phyloP scores from a whole-genome alignment of 495 filamentous ascomycete species.

The Daldinia decipiens region DNA sequence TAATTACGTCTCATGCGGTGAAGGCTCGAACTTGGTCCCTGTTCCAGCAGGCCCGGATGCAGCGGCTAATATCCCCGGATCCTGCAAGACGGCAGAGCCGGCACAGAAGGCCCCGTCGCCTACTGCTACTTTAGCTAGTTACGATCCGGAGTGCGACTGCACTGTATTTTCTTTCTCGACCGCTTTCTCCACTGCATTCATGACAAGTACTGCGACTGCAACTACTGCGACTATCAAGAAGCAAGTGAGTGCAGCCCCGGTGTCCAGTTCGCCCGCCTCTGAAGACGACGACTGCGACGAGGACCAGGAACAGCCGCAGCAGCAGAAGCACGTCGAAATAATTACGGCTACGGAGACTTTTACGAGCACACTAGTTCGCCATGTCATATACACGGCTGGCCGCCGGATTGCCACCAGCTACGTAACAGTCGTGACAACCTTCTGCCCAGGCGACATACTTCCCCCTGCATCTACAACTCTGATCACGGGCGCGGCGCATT shows the following conservation, averaged over 20 bases:
- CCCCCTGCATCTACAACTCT: conserved; percentile 4
- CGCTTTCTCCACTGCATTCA: background rate
- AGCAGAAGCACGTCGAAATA: background rate
- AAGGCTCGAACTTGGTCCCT: conserved; percentile 37
- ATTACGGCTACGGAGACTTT: conserved; percentile 28
- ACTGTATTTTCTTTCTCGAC: background rate
- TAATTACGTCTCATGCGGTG: conserved; percentile 41
- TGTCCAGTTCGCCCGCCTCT: background rate
- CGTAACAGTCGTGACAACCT: conserved; percentile 37
- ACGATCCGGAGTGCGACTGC: conserved; percentile 7
- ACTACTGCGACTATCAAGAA: conserved; percentile 14
- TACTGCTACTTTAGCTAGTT: background rate
- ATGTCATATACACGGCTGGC: conserved; percentile 25
- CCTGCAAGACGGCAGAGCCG: conserved; percentile 29
- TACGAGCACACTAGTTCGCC: conserved; percentile 33
- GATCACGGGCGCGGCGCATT: background rate
- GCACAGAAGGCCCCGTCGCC: background rate
- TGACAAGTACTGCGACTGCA: conserved; percentile 10
- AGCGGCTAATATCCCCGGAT: conserved; percentile 43
- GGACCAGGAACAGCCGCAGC: conserved; percentile 6
- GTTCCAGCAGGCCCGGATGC: conserved; percentile 43
- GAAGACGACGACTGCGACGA: conserved; percentile 16
- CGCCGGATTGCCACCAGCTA: conserved; percentile 19
- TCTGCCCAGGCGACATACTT: conserved; percentile 27
- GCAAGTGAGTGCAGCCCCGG: conserved; percentile 13